Base-by-base conservation (phyloP, 495 filamentous ascomycete species). In the Hypoxylon fuscum region DNA sequence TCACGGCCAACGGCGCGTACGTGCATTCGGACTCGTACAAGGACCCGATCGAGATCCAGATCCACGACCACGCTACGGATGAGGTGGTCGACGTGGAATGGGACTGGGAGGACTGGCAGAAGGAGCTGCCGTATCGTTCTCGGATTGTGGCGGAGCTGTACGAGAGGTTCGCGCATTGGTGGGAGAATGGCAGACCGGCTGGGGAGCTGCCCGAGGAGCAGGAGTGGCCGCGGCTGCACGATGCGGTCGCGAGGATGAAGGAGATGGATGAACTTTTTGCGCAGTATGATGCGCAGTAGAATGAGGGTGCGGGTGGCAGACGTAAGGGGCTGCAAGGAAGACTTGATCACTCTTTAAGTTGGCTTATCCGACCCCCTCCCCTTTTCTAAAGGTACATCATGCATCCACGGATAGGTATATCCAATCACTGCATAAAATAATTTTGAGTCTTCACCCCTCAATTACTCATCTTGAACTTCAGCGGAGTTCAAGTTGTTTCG, bases 91-190 rank as follows among this genome's bases (percentile, higher is more conserved):
- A 68, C 31, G 62, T 84, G 0, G 69, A 73, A 4, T 78, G 79
- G 72, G 71, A 75, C 5, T 76, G 72, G 65, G 70, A 76, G 40
- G 74, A 71, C 7, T 79, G 77, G 67, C 76, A 76, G 25, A 49
- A 72, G 47, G 74, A 72, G 29, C 54, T 79, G 12, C 73, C 75
- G 2, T 11, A 64, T 3, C 56, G 64, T 3, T 74, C 75, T 4
- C 70, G 77, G 50, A 76, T 78, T 64, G 72, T 85, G 25, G 83
- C 68, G 0, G 62, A 74, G 11, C 34, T 85, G 12, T 86, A 86
- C 57, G 81, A 85, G 66, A 74, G 60, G 2, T 80, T 79, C 55
- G 78, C 77, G 47, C 29, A 34, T 34, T 70, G 68, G 68, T 61
- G 59, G 60, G 49, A 59, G 45, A 48, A 20, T 2, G 64, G 51